Conservation (phyloP, 441 rosid genomes). For the Croton laevigatus region DNA sequence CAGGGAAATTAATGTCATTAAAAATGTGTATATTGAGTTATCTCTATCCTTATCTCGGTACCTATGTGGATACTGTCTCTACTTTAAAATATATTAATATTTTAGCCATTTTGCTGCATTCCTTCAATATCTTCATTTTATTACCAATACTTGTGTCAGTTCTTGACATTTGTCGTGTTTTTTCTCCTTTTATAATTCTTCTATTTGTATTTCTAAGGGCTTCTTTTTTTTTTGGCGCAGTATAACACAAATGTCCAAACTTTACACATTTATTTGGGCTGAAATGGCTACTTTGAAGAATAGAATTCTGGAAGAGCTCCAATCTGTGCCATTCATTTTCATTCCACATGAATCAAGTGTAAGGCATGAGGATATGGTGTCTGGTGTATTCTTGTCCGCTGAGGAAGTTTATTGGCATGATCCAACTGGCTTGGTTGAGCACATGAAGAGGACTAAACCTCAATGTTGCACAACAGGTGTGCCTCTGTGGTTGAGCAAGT, state of each 20-base stretch:
- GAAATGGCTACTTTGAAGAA: conserved; percentile 54
- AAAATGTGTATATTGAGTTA: neutral
- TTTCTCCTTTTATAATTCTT: neutral
- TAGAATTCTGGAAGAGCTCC: conserved; percentile 50
- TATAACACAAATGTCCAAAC: conserved; percentile 64
- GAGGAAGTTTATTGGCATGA: conserved; percentile 87
- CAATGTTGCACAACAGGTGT: conserved; percentile 31
- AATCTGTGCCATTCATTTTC: conserved; percentile 56
- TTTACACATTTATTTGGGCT: conserved; percentile 72
- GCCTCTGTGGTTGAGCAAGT: conserved; percentile 37
- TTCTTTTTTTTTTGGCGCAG: conserved; percentile 40
- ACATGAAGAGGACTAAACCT: conserved; percentile 44
- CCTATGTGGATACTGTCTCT: neutral
- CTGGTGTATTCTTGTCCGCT: conserved; percentile 66
- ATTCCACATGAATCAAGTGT: conserved; percentile 51
- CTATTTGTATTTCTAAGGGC: neutral
- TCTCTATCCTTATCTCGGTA: neutral
- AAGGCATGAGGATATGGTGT: conserved; percentile 49
- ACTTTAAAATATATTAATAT: neutral
- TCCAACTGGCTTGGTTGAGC: conserved; percentile 63
- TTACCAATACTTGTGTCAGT: neutral
- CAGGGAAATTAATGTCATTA: neutral
- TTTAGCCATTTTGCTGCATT: neutral
- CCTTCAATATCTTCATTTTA: neutral
- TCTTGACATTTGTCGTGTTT: neutral